Evolutionary conservation across 163 green algal species (phyloP).

Genomic region (Coccomyxa subellipsoidea): DNA sequence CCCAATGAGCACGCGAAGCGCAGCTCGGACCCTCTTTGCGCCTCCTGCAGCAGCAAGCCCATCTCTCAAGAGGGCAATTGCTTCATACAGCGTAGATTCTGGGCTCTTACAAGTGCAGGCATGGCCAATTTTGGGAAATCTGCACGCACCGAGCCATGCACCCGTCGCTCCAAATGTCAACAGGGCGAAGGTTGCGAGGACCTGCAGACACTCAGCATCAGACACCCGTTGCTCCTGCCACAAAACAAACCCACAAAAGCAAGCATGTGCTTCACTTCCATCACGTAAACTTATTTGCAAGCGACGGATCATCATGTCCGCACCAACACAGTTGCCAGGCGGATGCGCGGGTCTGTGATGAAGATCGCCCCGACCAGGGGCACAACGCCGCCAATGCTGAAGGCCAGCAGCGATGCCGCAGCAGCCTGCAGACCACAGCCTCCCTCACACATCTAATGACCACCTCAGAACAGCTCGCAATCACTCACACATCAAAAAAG

Average conservation of each 20-base stretch:
- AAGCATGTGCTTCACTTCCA: too few relatives aligned
- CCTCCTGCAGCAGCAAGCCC: too few relatives aligned
- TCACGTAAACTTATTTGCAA: background rate
- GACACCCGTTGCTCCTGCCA: too few relatives aligned
- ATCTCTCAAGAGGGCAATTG: background rate
- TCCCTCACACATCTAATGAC: background rate
- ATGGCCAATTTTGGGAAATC: background rate
- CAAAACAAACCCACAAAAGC: too few relatives aligned
- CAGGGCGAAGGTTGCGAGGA: constrained; percentile 35
- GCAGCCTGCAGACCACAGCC: constrained; percentile 40
- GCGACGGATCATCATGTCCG: background rate
- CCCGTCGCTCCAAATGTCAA: constrained; percentile 61
- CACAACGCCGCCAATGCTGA: constrained; percentile 68
- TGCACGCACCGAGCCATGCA: constrained; percentile 56
- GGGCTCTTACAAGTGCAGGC: background rate
- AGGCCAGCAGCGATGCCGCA: constrained; percentile 67
- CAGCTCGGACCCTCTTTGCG: constrained; percentile 43
- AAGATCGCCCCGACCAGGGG: constrained; percentile 69
- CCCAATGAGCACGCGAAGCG: constrained; percentile 61
- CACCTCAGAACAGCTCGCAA: background rate
- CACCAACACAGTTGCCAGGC: constrained; percentile 3
- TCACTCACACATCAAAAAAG: too few relatives aligned
- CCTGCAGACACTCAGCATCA: constrained; percentile 2
- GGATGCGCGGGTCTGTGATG: background rate
- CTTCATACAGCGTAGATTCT: constrained; percentile 3